These are phyloP conservation scores for Saitozyma podzolica DNA, from an alignment of 768 basidiomycete species.

Conservation along the genomic window DNA sequence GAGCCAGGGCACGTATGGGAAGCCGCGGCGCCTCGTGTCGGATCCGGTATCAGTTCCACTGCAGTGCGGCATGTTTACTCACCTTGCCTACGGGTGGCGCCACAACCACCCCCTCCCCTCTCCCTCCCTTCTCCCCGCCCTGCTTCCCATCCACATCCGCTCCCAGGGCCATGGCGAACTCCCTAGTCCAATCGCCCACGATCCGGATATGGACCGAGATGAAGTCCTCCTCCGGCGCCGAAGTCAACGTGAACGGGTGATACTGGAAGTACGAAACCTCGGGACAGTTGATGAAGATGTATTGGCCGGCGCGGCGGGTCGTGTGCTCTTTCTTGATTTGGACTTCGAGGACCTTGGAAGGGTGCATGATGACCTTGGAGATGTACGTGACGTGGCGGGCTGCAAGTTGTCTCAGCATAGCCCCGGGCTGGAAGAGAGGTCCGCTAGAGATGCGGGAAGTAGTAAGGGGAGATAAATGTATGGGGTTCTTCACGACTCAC, in stretches of 20 bases:
- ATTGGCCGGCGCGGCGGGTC: conserved; percentile 78
- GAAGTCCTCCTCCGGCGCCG: conserved; percentile 92
- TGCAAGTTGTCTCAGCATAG: conserved; percentile 8
- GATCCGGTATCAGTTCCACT: conserved; percentile 41
- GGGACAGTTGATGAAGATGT: conserved; percentile 80
- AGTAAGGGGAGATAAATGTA: too few species aligned
- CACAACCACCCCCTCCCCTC: conserved; percentile 60
- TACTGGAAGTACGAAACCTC: conserved; percentile 93
- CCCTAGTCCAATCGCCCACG: conserved; percentile 86
- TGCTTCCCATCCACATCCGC: conserved; percentile 70
- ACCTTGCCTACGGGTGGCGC: conserved; percentile 29
- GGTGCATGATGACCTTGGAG: conserved; percentile 84
- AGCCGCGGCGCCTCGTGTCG: not conserved
- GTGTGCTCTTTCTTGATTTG: conserved; percentile 98
- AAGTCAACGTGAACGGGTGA: conserved; percentile 95
- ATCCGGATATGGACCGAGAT: conserved; percentile 90
- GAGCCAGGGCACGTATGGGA: not conserved
- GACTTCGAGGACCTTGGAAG: conserved; percentile 87
- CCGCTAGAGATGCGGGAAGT: not conserved
- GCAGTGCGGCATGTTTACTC: not conserved
- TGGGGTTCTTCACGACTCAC: conserved; percentile 14
- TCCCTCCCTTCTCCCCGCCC: conserved; percentile 55
- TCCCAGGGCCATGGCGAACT: conserved; percentile 76
- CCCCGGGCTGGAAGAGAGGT: not conserved
- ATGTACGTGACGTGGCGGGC: conserved; percentile 89